These are phyloP conservation scores for Posidonia australis DNA, from an alignment of 106 monocot species.

Conservation along the genomic window DNA sequence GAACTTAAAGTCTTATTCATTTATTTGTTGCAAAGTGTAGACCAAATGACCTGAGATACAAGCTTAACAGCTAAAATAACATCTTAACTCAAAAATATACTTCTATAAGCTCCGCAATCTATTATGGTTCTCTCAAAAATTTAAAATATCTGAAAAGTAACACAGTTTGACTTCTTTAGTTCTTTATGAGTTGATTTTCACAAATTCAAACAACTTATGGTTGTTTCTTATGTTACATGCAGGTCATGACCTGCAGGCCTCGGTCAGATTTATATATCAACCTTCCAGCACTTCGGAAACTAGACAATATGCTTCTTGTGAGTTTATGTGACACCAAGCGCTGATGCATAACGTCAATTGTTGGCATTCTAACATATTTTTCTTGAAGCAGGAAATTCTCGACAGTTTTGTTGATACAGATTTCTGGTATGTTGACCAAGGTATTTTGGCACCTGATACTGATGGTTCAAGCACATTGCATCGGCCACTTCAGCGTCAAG, in stretches of 20 bases:
- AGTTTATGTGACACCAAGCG: slow-evolving; percentile 3
- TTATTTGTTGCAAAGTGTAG: no score
- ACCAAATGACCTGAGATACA: no score
- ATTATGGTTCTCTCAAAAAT: no score
- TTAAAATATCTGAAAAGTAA: no score
- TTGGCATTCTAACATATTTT: neutral
- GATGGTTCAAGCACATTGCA: slow-evolving; percentile 54
- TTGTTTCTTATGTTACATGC: slow-evolving; percentile 12
- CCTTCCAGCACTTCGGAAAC: slow-evolving; percentile 72
- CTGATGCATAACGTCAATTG: neutral
- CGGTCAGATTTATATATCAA: slow-evolving; percentile 67
- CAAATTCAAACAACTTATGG: neutral
- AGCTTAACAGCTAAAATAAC: no score
- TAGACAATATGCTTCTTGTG: slow-evolving; percentile 85
- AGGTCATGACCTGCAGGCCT: slow-evolving; percentile 78
- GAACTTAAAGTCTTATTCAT: no score
- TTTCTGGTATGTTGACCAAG: slow-evolving; percentile 95
- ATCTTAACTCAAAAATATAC: no score
- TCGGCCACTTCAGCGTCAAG: slow-evolving; percentile 31
- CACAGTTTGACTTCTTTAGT: neutral
- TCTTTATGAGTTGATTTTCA: neutral
- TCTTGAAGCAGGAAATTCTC: slow-evolving; percentile 54
- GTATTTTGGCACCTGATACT: slow-evolving; percentile 39
- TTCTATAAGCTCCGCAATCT: no score
- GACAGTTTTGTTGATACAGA: slow-evolving; percentile 58